These are phyloP conservation scores for Endoconidiophora polonica DNA, from an alignment of 2,329 filamentous ascomycete genomes.

Conservation along the genomic window DNA sequence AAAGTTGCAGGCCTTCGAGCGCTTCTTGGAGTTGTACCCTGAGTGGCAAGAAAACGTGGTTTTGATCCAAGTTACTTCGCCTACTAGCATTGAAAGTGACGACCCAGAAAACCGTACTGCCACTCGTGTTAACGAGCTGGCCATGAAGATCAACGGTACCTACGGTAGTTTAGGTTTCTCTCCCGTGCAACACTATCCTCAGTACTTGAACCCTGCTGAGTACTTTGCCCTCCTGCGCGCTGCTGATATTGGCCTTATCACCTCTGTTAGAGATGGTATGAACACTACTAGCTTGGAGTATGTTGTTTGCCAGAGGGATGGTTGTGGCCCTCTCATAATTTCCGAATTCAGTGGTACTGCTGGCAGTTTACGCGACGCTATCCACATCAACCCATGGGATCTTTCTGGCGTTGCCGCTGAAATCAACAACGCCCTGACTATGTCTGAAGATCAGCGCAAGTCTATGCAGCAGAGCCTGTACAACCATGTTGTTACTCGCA, in stretches of 20 bases:
- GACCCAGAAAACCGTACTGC: constrained; percentile 66
- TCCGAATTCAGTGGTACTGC: constrained; percentile 95
- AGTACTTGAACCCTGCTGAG: constrained; percentile 77
- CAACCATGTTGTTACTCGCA: constrained; percentile 69
- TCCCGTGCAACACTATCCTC: constrained; percentile 86
- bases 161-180: constrained; percentile 80
- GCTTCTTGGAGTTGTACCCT: constrained; percentile 77
- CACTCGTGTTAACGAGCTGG: constrained; percentile 77
- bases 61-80: constrained; percentile 86
- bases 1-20: constrained; percentile 86
- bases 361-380: constrained; percentile 66
- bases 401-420: constrained; percentile 66
- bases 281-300: constrained; percentile 95
- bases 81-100: constrained; percentile 64
- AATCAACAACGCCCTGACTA: constrained; percentile 66
- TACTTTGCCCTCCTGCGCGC: constrained; percentile 88
- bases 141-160: constrained; percentile 78
- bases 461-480: constrained; percentile 62
- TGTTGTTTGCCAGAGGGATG: constrained; percentile 76
- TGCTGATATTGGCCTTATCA: constrained; percentile 84
- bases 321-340: constrained; percentile 73
- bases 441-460: constrained; percentile 48
- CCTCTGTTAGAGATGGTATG: constrained; percentile 92
- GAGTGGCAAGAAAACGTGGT: constrained; percentile 88
- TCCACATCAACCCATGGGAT: constrained; percentile 96